Conservation (phyloP, 768 basidiomycete species). For the Baorangia bicolor region DNA sequence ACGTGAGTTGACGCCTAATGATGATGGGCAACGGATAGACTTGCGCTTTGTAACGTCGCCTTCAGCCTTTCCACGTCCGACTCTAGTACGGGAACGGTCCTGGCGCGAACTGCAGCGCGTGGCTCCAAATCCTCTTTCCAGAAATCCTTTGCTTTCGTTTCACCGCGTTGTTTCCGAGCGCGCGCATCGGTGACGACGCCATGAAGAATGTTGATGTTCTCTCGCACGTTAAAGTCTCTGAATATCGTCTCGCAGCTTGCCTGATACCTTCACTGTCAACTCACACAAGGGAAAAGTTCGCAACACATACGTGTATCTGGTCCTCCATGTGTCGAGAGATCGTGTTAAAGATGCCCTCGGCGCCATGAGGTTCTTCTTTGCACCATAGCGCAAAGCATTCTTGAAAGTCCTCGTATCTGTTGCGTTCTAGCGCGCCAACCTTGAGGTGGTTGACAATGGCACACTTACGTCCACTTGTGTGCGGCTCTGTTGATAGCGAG, state of each 20-base stretch:
- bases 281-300: neutral
- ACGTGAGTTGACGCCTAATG: neutral
- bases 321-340: slow-evolving; percentile 73
- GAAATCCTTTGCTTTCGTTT: slow-evolving; percentile 46
- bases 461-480: slow-evolving; percentile 53
- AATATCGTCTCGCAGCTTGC: slow-evolving; percentile 69
- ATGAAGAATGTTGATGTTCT: slow-evolving; percentile 70
- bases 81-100: slow-evolving; percentile 59
- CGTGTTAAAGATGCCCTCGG: slow-evolving; percentile 58
- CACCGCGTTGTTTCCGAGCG: slow-evolving; percentile 47
- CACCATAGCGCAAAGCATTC: slow-evolving; percentile 68
- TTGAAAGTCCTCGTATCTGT: slow-evolving; percentile 50
- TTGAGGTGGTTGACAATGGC: neutral
- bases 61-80: slow-evolving; percentile 40
- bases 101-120: slow-evolving; percentile 57
- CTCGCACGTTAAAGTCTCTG: slow-evolving; percentile 62
- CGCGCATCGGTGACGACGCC: slow-evolving; percentile 66
- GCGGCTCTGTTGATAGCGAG: slow-evolving; percentile 51
- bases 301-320: slow-evolving; percentile 42
- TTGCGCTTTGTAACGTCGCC: slow-evolving; percentile 38
- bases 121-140: slow-evolving; percentile 71
- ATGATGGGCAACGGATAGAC: neutral
- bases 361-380: slow-evolving; percentile 63
- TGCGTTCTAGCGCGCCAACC: neutral
- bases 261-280: slow-evolving; percentile 35